Evolutionary conservation across 306 rosid genomes (phyloP).

Genomic region (Albizia julibrissin): DNA sequence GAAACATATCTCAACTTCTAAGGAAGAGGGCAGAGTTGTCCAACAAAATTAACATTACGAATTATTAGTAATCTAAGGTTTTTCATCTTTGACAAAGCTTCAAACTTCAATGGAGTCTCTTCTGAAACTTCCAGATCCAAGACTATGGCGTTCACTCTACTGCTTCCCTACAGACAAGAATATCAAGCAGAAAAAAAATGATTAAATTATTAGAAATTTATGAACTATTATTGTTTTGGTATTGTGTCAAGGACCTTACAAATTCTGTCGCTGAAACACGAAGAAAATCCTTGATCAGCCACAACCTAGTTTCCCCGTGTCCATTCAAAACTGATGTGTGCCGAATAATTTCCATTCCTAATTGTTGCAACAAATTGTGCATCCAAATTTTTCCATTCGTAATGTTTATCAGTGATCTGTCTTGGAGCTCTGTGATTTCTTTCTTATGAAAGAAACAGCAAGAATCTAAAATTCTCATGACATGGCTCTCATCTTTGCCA

Average conservation of each 20-base stretch:
- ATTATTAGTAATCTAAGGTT: neutral
- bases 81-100: neutral
- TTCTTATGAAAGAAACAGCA: neutral
- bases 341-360: neutral
- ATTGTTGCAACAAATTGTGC: neutral
- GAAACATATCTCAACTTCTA: neutral
- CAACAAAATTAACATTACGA: neutral
- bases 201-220: too few relatives aligned
- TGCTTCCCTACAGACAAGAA: too few relatives aligned
- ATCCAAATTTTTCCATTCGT: neutral
- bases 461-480: neutral
- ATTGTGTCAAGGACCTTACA: neutral
- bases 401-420: neutral
- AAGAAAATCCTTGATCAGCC: neutral
- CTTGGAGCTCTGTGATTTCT: neutral
- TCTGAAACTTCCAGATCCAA: neutral
- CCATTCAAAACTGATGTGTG: too few relatives aligned
- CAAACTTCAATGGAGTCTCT: neutral
- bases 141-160: neutral
- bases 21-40: neutral
- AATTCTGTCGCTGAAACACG: neutral
- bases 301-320: neutral
- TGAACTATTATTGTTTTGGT: neutral
- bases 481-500: neutral
- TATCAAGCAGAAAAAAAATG: neutral